phyloP scores from a whole-genome alignment of 768 basidiomycete genomes.

The Stropharia rugosoannulata region DNA sequence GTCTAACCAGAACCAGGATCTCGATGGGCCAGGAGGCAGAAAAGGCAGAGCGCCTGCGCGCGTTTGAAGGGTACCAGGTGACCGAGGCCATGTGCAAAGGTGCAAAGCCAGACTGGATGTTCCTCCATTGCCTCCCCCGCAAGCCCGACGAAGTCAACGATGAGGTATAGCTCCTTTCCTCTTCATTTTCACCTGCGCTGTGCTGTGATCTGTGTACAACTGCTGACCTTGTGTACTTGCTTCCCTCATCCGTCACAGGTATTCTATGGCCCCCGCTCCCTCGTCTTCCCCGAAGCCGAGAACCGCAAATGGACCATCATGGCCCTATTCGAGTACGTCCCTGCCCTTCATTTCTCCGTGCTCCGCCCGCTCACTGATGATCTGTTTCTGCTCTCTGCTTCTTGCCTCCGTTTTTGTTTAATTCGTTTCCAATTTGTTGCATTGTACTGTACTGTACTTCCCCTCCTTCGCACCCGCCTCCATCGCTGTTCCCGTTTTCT shows the following conservation, averaged over 20 bases:
- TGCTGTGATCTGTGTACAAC: no score
- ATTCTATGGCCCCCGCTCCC: constrained; percentile 75
- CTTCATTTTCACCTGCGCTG: not conserved
- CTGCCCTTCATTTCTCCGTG: no score
- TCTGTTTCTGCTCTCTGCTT: constrained; percentile 12
- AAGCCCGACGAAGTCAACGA: constrained; percentile 95
- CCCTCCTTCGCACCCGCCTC: no score
- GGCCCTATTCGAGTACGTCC: constrained; percentile 80
- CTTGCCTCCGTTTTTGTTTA: constrained; percentile 6
- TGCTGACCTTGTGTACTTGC: not conserved
- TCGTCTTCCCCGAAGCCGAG: constrained; percentile 93
- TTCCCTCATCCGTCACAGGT: constrained; percentile 42
- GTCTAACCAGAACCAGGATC: constrained; percentile 55
- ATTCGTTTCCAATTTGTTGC: not conserved
- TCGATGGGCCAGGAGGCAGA: constrained; percentile 99
- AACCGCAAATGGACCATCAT: constrained; percentile 98
- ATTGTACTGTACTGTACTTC: not conserved
- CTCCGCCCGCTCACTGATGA: no score
- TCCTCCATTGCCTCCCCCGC: constrained; percentile 94
- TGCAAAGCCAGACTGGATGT: constrained; percentile 87
- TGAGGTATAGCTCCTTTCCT: constrained; percentile 50
- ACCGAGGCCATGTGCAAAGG: constrained; percentile 89
- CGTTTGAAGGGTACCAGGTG: constrained; percentile 92
- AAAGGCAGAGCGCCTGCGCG: constrained; percentile 79
- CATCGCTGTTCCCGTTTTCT: no score